Conservation (phyloP, 305 asterid species). For the Ruellia speciosa region DNA sequence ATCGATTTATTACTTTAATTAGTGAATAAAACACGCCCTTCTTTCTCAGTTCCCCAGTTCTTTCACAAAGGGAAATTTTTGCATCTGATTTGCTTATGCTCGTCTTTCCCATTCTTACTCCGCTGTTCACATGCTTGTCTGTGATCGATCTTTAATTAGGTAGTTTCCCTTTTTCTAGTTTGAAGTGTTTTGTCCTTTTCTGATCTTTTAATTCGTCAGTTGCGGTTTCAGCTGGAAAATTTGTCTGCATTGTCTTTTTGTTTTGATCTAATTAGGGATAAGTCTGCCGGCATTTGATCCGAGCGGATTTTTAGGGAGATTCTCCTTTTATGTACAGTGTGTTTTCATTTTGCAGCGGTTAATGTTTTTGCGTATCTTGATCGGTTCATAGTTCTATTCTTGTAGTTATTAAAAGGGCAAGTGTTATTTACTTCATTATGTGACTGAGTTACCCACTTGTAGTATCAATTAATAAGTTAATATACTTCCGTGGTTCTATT, state of each 20-base stretch:
- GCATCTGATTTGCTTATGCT: background rate
- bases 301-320: background rate
- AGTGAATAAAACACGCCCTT: background rate
- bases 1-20: no score
- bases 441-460: background rate
- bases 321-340: background rate
- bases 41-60: background rate
- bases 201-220: background rate
- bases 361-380: background rate
- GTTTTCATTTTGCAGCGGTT: background rate
- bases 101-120: background rate
- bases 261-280: background rate
- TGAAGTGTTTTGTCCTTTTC: background rate
- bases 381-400: background rate
- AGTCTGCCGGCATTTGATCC: background rate
- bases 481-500: background rate
- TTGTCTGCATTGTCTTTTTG: background rate
- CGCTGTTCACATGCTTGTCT: background rate
- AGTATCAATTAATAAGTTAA: background rate
- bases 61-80: no score
- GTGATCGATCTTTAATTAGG: background rate
- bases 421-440: background rate
- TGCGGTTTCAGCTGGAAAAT: background rate
- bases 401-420: background rate
- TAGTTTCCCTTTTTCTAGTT: background rate